Evolutionary conservation across 1,139 yeast species (phyloP).

Genomic region (Lodderomyces pseudojiufengensis): DNA sequence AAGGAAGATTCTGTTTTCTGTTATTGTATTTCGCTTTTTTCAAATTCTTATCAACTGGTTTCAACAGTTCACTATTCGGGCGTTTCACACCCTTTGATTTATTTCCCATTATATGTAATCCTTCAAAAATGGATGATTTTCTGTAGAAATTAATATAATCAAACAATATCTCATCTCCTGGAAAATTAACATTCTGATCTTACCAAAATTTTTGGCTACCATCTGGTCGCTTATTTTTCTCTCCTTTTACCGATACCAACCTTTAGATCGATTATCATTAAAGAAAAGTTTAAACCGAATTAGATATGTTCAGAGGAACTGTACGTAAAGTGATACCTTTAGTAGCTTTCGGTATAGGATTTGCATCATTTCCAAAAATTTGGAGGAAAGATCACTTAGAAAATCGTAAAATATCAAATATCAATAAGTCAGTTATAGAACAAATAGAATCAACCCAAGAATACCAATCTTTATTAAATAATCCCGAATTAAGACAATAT

Average conservation of each 20-base stretch:
- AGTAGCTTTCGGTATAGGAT: constrained; percentile 46
- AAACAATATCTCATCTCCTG: neutral
- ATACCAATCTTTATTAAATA: constrained; percentile 27
- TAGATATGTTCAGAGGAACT: constrained; percentile 22
- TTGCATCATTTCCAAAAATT: constrained; percentile 40
- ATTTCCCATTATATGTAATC: constrained; percentile 19
- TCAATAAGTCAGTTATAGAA: constrained; percentile 29
- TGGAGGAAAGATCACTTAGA: constrained; percentile 34
- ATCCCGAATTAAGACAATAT: constrained; percentile 23
- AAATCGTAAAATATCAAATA: constrained; percentile 21
- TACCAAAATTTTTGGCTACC: no score
- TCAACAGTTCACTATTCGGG: constrained; percentile 17
- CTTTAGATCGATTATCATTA: neutral
- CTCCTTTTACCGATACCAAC: neutral
- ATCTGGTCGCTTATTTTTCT: no score
- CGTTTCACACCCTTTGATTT: constrained; percentile 26
- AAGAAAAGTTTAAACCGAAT: neutral
- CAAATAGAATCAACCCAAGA: constrained; percentile 29
- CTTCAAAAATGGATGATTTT: no score
- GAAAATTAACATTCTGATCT: no score
- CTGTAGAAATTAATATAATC: neutral
- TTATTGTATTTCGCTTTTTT: constrained; percentile 25
- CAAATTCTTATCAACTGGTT: constrained; percentile 15
- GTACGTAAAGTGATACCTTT: constrained; percentile 31
- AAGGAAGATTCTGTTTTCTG: constrained; percentile 13